Percentiles rank a stretch among this genome's conserved stretches.
These are phyloP conservation scores for Alisma plantagoaquatica DNA, from an alignment of 106 monocot species.

Conservation along the genomic window DNA sequence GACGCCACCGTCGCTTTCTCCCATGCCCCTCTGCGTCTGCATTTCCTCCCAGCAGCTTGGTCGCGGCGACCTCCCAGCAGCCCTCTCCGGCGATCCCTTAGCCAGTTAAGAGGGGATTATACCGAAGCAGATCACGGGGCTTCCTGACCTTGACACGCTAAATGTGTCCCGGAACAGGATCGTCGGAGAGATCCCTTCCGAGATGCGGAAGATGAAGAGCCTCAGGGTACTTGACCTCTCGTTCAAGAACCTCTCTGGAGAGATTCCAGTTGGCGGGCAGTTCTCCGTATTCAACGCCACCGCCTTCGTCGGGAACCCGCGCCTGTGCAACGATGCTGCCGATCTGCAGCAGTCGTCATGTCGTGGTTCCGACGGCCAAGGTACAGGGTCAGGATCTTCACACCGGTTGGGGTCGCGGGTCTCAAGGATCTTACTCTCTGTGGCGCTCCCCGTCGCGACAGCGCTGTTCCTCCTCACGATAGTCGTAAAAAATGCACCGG, in stretches of 20 bases:
- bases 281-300: slow-evolving; percentile 68
- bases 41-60: too few relatives aligned
- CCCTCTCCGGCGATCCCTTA: too few relatives aligned
- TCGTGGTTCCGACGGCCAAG: not conserved
- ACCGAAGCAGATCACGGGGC: slow-evolving; percentile 21
- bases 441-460: not conserved
- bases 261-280: slow-evolving; percentile 53
- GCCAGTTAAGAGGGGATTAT: too few relatives aligned
- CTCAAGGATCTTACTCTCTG: slow-evolving; percentile 4
- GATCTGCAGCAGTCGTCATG: slow-evolving; percentile 7
- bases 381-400: not conserved
- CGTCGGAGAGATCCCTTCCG: slow-evolving; percentile 35
- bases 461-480: not conserved
- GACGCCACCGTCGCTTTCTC: too few relatives aligned
- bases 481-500: slow-evolving; percentile 2
- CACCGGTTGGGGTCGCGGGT: slow-evolving; percentile 10
- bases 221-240: slow-evolving; percentile 67
- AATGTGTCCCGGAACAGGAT: slow-evolving; percentile 54
- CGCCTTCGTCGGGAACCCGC: slow-evolving; percentile 58
- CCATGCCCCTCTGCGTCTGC: too few relatives aligned
- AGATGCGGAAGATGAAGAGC: slow-evolving; percentile 57
- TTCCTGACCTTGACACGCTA: slow-evolving; percentile 45
- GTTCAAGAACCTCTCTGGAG: slow-evolving; percentile 49
- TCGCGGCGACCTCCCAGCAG: too few relatives aligned
- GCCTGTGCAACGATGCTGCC: slow-evolving; percentile 41